These are phyloP conservation scores for Viridothelium virens DNA, from an alignment of 495 filamentous ascomycete genomes.

Conservation along the genomic window DNA sequence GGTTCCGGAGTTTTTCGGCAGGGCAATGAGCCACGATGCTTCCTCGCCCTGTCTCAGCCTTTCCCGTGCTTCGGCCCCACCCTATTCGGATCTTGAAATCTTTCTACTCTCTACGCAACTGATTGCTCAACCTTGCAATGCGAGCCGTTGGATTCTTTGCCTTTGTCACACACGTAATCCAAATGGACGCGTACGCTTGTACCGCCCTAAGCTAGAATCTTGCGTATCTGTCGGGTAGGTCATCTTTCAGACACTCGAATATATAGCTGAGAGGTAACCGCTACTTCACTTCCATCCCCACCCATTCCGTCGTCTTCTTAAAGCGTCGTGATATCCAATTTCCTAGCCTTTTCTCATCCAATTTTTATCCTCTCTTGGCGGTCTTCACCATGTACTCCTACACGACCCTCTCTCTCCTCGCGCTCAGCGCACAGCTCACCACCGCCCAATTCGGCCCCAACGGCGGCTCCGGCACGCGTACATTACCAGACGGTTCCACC, in stretches of 20 bases:
- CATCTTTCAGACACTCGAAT: neutral
- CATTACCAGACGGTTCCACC: neutral
- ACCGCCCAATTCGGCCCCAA: slow-evolving; percentile 1
- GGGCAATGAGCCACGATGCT: neutral
- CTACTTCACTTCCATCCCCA: neutral
- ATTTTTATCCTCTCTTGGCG: neutral
- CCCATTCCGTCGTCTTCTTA: neutral
- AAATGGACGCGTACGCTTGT: neutral
- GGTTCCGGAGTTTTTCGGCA: slow-evolving; percentile 4
- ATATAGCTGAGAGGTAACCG: neutral
- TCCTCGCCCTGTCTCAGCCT: neutral
- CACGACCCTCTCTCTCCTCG: neutral
- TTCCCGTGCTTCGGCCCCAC: slow-evolving; percentile 6
- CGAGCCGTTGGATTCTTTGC: neutral
- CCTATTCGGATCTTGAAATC: neutral
- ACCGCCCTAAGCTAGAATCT: neutral
- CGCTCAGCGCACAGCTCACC: neutral
- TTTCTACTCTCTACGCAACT: neutral
- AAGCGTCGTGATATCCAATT: neutral
- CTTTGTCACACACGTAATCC: neutral
- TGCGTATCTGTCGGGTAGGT: slow-evolving; percentile 1
- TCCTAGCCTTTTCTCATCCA: neutral
- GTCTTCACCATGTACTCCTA: neutral
- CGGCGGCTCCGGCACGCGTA: neutral
- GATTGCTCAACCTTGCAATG: neutral